Conservation (phyloP, 2,329 filamentous ascomycete species). For the Colletotrichum eremochloae region DNA sequence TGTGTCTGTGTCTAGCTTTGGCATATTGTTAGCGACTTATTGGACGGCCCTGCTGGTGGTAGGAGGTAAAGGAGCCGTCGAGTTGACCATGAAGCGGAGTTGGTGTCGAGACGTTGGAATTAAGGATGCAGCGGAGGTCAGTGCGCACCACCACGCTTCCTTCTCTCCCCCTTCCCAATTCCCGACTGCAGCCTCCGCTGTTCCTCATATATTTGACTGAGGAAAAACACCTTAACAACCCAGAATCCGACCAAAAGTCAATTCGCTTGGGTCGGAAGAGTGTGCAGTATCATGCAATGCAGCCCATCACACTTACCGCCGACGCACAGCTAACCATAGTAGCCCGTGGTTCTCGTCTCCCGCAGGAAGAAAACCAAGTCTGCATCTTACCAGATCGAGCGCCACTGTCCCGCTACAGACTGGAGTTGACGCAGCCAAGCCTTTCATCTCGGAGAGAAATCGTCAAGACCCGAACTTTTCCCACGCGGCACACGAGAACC, state of each 20-base stretch:
- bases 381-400: not conserved
- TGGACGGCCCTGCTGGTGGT: not conserved
- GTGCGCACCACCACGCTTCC: not conserved
- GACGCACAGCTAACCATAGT: not conserved
- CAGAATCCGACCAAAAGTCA: not conserved
- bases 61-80: not conserved
- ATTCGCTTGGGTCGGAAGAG: not conserved
- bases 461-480: slow-evolving; percentile 20
- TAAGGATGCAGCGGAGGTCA: slow-evolving; percentile 21
- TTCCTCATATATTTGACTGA: not conserved
- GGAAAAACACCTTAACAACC: not conserved
- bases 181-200: not conserved
- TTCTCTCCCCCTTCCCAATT: not conserved
- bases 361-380: not conserved
- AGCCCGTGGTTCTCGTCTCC: not conserved
- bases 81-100: not conserved
- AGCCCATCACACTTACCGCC: not conserved
- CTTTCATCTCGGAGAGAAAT: slow-evolving; percentile 28
- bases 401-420: not conserved
- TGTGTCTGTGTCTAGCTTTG: not conserved
- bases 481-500: slow-evolving; percentile 23
- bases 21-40: not conserved
- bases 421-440: not conserved
- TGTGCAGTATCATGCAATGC: not conserved
- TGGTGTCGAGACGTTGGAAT: slow-evolving; percentile 16